Evolutionary conservation across 1,139 yeast species (phyloP), one percentile per base, ranked within the genome.

Genomic region (Suhomyces kunorum): DNA sequence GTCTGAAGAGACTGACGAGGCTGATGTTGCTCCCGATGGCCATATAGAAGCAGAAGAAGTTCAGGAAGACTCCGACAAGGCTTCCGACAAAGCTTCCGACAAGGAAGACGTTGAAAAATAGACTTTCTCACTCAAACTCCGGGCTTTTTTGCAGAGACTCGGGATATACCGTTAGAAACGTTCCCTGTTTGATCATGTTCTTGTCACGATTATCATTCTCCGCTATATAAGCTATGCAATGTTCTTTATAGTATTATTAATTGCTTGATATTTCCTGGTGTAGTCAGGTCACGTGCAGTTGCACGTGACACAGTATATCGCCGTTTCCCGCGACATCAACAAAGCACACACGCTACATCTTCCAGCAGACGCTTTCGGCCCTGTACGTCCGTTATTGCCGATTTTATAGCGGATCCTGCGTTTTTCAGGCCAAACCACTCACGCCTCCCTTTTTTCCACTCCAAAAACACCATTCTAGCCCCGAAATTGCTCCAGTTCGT

Each of bases 1-100:
- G 68, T 58, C 67, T 31, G 58, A 53, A 26, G 54, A 49, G 24
- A 53, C 45, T 6, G 52, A 50, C 6, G 54, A 46, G 15, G 38
- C 27, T 6, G 55, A 46, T 14, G 56, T 44, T 13, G 56, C 50
- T 13, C 61, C 58, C 37, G 58, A 47, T 15, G 51, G 48, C 26
- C 44, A 38, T 25, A 35, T 38, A 22, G 49, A 41, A 32, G 56
- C 44, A 25, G 50, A 49, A 27, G 47, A 41, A 12, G 59, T 56
- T 4, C 52, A 53, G 6, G 59, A 56, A n/a, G 55, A 55, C 2
- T 55, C 53, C 18, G 50, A 49, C 1, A 52, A 46, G 26, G 48
- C 50, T 20, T 51, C 34, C 16, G 8, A 23, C 6, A 8, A 8
- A 4, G 29, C 50, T 17, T 51, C 50, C 26, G 58, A 55, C 19